Conservation (phyloP, 768 basidiomycete genomes). For the Leucogyrophana mollusca region DNA sequence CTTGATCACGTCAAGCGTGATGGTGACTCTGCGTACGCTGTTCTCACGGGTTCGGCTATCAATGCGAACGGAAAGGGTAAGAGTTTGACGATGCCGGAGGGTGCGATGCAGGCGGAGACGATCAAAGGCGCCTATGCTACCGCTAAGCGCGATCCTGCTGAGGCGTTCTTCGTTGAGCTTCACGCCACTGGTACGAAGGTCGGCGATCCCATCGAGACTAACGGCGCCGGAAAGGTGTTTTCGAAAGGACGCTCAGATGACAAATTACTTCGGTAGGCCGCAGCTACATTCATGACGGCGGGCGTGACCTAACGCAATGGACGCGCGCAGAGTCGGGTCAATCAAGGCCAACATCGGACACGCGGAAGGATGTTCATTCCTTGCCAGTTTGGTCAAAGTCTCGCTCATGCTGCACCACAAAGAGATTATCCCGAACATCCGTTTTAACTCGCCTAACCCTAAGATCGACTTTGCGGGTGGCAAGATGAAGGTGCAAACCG, state of each 20-base stretch:
- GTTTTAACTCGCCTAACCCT: conserved; percentile 24
- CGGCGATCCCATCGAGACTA: conserved; percentile 23
- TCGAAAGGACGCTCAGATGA: conserved; percentile 17
- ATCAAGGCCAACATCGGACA: conserved; percentile 26
- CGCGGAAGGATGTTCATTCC: conserved; percentile 29
- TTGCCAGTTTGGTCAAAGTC: conserved; percentile 33
- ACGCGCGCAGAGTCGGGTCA: conserved; percentile 20
- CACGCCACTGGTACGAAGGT: conserved; percentile 23
- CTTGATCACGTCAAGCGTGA: conserved; percentile 29
- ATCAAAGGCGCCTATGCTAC: conserved; percentile 30
- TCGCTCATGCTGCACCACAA: conserved; percentile 30
- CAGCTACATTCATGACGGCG: background rate
- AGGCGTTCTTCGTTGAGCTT: conserved; percentile 23
- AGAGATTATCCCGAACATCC: conserved; percentile 26
- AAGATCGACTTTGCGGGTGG: conserved; percentile 22
- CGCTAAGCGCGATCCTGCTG: conserved; percentile 26
- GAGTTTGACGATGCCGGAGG: conserved; percentile 34
- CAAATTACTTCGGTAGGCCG: conserved; percentile 16
- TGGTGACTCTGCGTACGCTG: conserved; percentile 28
- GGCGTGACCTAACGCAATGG: background rate
- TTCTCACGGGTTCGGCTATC: conserved; percentile 31
- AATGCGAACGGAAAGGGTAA: conserved; percentile 33
- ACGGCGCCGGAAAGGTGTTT: conserved; percentile 23
- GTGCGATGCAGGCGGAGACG: conserved; percentile 30
- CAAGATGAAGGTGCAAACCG: conserved; percentile 26